These are phyloP conservation scores for Boletus sp. DNA, from an alignment of 768 basidiomycete species.

Conservation along the genomic window DNA sequence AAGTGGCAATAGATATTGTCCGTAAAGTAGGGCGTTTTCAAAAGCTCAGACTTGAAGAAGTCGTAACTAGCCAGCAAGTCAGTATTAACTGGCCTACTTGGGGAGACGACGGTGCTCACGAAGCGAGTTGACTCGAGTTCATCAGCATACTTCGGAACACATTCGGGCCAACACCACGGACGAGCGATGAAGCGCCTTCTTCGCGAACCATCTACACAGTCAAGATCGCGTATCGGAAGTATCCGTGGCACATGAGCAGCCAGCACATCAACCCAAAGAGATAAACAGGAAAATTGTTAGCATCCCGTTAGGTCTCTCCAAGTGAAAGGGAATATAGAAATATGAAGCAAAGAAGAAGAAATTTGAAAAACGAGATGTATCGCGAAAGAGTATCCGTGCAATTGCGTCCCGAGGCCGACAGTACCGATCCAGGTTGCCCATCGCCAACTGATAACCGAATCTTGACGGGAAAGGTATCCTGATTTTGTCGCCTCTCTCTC, in stretches of 20 bases:
- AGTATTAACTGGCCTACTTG: neutral
- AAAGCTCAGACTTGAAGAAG: constrained; percentile 83
- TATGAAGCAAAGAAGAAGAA: neutral
- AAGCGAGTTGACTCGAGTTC: constrained; percentile 91
- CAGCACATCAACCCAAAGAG: neutral
- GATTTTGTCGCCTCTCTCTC: neutral
- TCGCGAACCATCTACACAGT: constrained; percentile 74
- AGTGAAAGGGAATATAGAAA: neutral
- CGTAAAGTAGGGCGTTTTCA: constrained; percentile 67
- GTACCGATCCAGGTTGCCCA: neutral
- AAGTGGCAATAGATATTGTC: constrained; percentile 87
- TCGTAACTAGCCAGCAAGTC: constrained; percentile 51
- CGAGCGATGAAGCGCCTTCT: constrained; percentile 75
- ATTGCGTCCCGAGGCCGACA: neutral
- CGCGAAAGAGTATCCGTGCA: neutral
- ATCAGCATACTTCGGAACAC: constrained; percentile 83
- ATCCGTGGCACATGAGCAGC: neutral
- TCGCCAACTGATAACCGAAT: neutral
- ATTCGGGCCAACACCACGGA: constrained; percentile 79
- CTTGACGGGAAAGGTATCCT: neutral
- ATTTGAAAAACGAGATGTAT: neutral
- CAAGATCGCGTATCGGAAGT: neutral
- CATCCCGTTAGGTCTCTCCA: neutral
- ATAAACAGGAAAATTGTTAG: constrained; percentile 4
- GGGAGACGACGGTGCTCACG: constrained; percentile 45